A percentile compares a stretch with the other conserved stretches of the same genome.
These are phyloP conservation scores for Xanthoconium separans DNA, from an alignment of 1,284 basidiomycete species.

Conservation along the genomic window DNA sequence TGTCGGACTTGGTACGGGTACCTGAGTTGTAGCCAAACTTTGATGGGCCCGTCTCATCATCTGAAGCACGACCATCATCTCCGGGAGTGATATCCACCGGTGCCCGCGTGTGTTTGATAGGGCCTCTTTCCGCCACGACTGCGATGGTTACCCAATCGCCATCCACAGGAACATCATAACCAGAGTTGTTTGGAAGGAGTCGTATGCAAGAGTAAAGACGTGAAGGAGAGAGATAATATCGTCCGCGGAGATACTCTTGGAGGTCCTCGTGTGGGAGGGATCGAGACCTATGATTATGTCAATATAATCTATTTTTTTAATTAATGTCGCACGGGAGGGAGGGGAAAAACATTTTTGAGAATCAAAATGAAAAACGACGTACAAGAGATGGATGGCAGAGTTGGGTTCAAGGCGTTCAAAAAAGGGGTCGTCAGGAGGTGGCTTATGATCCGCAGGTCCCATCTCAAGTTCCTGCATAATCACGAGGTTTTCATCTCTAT, in stretches of 20 bases:
- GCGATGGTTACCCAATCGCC: slow-evolving; percentile 93
- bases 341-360: background rate
- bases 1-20: slow-evolving; percentile 25
- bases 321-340: background rate
- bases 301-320: background rate
- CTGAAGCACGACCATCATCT: slow-evolving; percentile 39
- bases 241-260: slow-evolving; percentile 78
- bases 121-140: slow-evolving; percentile 83
- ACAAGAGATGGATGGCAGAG: slow-evolving; percentile 84
- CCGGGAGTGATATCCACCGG: slow-evolving; percentile 55
- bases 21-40: slow-evolving; percentile 16
- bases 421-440: slow-evolving; percentile 64
- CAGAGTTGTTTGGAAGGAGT: slow-evolving; percentile 72
- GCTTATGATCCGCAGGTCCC: slow-evolving; percentile 72
- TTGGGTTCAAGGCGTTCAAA: slow-evolving; percentile 85
- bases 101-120: slow-evolving; percentile 64
- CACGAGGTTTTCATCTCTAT: slow-evolving; percentile 66
- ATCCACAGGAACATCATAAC: slow-evolving; percentile 87
- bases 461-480: slow-evolving; percentile 72
- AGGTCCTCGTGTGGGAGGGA: slow-evolving; percentile 72
- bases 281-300: slow-evolving; percentile 57
- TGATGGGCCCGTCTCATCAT: slow-evolving; percentile 29
- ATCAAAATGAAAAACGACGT: slow-evolving; percentile 31
- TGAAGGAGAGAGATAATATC: slow-evolving; percentile 87
- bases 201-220: slow-evolving; percentile 84